Conservation (phyloP, 495 filamentous ascomycete genomes). For the Apodospora peruviana region DNA sequence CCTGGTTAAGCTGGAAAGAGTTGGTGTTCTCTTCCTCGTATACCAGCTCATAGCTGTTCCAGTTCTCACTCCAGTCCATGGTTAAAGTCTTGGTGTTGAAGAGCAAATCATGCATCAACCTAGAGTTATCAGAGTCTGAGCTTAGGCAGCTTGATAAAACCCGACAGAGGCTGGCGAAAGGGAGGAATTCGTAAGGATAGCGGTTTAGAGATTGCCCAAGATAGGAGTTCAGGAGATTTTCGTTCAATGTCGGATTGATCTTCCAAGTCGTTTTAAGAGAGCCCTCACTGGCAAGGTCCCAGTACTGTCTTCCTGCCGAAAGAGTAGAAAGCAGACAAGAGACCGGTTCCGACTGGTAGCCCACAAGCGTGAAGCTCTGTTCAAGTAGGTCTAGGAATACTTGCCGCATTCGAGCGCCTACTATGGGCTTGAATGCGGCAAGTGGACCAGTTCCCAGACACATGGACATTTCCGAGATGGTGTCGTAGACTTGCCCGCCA, state of each 20-base stretch:
- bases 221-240: conserved; percentile 53
- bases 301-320: conserved; percentile 48
- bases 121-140: conserved; percentile 45
- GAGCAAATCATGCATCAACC: conserved; percentile 50
- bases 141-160: conserved; percentile 29
- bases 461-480: conserved; percentile 52
- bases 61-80: conserved; percentile 52
- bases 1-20: conserved; percentile 47
- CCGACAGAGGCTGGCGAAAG: conserved; percentile 56
- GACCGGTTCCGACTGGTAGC: conserved; percentile 64
- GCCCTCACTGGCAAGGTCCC: conserved; percentile 38
- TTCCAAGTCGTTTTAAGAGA: conserved; percentile 40
- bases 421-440: conserved; percentile 39
- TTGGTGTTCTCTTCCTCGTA: conserved; percentile 82
- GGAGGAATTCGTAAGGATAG: conserved; percentile 82
- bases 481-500: conserved; percentile 53
- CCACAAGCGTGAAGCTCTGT: conserved; percentile 48
- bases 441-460: conserved; percentile 39
- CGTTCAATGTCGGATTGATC: conserved; percentile 43
- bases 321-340: conserved; percentile 57
- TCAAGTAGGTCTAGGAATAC: conserved; percentile 62
- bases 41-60: conserved; percentile 59
- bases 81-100: conserved; percentile 66
- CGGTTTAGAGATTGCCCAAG: conserved; percentile 60
- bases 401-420: conserved; percentile 50